These are phyloP conservation scores for Pelargonium citronellum DNA, from an alignment of 441 rosid species.

Conservation along the genomic window DNA sequence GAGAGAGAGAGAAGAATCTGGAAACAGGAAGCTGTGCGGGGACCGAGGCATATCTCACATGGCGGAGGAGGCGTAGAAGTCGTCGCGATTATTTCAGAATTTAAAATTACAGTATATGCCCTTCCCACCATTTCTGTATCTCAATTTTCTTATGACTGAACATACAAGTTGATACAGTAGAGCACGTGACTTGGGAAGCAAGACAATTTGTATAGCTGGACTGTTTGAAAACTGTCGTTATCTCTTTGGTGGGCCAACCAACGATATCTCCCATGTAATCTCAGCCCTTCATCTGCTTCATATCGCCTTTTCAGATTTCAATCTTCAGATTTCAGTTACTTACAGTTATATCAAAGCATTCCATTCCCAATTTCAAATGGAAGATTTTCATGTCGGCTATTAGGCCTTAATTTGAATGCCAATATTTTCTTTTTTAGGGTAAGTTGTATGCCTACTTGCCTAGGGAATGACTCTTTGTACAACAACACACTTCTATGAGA, in stretches of 20 bases:
- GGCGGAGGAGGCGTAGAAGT: conserved; percentile 35
- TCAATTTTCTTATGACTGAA: background rate
- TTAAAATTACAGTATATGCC: conserved; percentile 9
- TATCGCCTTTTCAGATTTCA: background rate
- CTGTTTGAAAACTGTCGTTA: conserved; percentile 16
- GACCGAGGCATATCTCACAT: conserved; percentile 54
- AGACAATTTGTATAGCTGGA: conserved; percentile 14
- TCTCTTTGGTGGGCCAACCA: conserved; percentile 9
- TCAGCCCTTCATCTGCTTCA: conserved; percentile 15
- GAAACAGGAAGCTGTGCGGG: conserved; percentile 31
- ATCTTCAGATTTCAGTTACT: background rate
- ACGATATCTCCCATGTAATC: background rate
- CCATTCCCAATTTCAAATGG: too few species aligned
- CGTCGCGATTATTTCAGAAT: conserved; percentile 21
- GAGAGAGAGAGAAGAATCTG: conserved; percentile 24
- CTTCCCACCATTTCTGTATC: background rate
- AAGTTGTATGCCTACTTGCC: too few species aligned
- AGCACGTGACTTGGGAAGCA: too few species aligned
- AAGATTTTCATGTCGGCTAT: too few species aligned
- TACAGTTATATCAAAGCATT: too few species aligned
- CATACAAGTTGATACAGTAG: too few species aligned
- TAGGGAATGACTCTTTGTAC: too few species aligned
- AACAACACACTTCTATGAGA: too few species aligned
- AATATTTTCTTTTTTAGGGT: too few species aligned
- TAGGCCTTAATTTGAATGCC: too few species aligned